These are phyloP conservation scores for Suzukiozyma palmioleophila DNA, from an alignment of 1,139 yeast genomes.

Conservation along the genomic window DNA sequence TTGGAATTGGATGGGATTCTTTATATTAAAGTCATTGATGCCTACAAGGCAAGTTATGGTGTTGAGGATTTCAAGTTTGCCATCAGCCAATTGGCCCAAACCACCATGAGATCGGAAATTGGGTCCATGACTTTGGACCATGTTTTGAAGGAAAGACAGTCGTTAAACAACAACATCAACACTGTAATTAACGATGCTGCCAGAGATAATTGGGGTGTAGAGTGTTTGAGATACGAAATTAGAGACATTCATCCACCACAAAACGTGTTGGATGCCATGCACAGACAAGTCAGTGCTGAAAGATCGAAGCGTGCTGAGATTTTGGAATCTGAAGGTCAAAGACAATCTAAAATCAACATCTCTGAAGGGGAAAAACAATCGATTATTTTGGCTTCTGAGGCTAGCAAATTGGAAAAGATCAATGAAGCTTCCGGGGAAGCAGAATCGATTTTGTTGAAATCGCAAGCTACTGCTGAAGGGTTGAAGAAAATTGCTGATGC, in stretches of 20 bases:
- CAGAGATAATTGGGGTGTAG: constrained; percentile 75
- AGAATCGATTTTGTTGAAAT: constrained; percentile 59
- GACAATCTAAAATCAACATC: constrained; percentile 73
- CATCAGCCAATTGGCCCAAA: constrained; percentile 79
- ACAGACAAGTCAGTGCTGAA: constrained; percentile 83
- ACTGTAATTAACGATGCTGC: constrained; percentile 83
- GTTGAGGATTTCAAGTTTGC: constrained; percentile 89
- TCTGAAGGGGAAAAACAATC: constrained; percentile 80
- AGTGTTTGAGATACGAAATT: constrained; percentile 80
- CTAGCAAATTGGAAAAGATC: constrained; percentile 55
- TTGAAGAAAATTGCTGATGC: constrained; percentile 62
- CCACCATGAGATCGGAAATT: constrained; percentile 87
- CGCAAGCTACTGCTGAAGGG: constrained; percentile 77
- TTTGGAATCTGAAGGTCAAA: constrained; percentile 78
- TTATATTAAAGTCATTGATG: constrained; percentile 72
- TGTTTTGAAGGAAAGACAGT: constrained; percentile 72
- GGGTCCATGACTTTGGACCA: constrained; percentile 78
- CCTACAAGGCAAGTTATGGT: constrained; percentile 83
- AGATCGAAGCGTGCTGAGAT: constrained; percentile 84
- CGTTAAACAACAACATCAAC: constrained; percentile 69
- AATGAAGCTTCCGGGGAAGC: constrained; percentile 70
- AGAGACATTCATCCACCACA: constrained; percentile 86
- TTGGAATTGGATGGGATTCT: constrained; percentile 82
- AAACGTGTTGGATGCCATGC: constrained; percentile 88
- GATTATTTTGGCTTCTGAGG: constrained; percentile 68